These are phyloP conservation scores for Kitagawia praeruptora DNA, from an alignment of 129 eudicot species.

Conservation along the genomic window DNA sequence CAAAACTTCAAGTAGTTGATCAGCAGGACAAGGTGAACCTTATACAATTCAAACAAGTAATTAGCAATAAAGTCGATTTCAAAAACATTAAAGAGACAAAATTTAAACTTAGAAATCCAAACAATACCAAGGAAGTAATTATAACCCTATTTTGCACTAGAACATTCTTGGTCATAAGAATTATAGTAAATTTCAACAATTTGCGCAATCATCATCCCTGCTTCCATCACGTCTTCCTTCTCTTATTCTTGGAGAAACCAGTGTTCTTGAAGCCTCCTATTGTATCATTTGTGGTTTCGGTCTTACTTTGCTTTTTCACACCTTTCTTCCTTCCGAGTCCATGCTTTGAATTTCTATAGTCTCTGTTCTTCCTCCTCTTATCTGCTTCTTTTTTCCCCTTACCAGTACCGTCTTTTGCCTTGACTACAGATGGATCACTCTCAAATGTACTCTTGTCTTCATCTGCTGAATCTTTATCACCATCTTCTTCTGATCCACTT, in stretches of 20 bases:
- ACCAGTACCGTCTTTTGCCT: conserved; percentile 37
- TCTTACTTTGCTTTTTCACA: conserved; percentile 72
- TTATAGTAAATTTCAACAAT: not conserved
- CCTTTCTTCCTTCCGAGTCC: conserved; percentile 88
- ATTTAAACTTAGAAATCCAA: not conserved
- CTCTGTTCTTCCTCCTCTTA: conserved; percentile 54
- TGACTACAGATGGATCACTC: conserved; percentile 80
- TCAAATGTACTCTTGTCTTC: conserved; percentile 46
- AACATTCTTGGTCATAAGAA: not conserved
- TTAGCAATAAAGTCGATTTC: not conserved
- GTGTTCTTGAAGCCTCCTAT: conserved; percentile 46
- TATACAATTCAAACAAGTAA: not conserved
- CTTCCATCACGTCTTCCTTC: conserved; percentile 38
- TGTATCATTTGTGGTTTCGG: conserved; percentile 63
- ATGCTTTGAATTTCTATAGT: conserved; percentile 51
- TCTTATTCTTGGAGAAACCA: conserved; percentile 37
- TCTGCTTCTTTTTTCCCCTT: conserved; percentile 53
- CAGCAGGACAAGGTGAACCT: not conserved
- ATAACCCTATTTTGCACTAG: not conserved
- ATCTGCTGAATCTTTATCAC: conserved; percentile 46
- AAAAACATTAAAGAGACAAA: not conserved
- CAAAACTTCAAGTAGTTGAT: not conserved
- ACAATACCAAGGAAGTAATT: not conserved
- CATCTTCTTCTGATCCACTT: conserved; percentile 41
- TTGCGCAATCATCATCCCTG: not conserved